Conservation (phyloP, 495 filamentous ascomycete species). For the Annulohypoxylon stygium region DNA sequence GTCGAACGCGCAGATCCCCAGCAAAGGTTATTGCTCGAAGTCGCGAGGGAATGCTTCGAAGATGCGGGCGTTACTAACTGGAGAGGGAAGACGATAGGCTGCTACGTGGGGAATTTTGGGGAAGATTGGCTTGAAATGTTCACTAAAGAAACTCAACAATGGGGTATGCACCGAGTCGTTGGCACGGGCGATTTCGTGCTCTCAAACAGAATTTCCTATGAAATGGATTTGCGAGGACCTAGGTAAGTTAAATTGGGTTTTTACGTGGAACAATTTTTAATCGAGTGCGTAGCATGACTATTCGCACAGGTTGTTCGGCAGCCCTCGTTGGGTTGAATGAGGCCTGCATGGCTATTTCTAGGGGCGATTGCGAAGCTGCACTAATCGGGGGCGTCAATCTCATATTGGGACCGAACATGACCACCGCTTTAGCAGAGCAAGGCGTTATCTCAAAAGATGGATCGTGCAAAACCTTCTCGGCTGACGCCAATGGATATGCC, state of each 20-base stretch:
- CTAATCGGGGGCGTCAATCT: conserved; percentile 60
- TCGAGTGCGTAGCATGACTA: conserved; percentile 49
- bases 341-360: conserved; percentile 58
- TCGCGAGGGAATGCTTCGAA: conserved; percentile 61
- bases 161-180: conserved; percentile 36
- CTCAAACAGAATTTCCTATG: conserved; percentile 65
- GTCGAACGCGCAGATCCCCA: conserved; percentile 64
- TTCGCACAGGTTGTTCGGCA: conserved; percentile 66
- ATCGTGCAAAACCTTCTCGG: conserved; percentile 57
- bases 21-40: conserved; percentile 64
- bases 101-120: conserved; percentile 62
- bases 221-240: conserved; percentile 52
- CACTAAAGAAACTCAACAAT: conserved; percentile 39
- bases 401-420: conserved; percentile 55
- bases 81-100: conserved; percentile 60
- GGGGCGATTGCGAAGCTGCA: conserved; percentile 57
- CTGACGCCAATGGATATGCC: conserved; percentile 55
- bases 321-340: conserved; percentile 65
- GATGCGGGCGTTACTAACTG: conserved; percentile 61
- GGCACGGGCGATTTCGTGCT: conserved; percentile 59
- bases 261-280: conserved; percentile 20
- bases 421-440: conserved; percentile 48
- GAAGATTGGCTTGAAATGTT: conserved; percentile 53
- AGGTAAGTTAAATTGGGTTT: conserved; percentile 26
- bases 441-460: conserved; percentile 52